Conservation (phyloP, 208 protist genomes). For the Naegleria lovaniensis region DNA sequence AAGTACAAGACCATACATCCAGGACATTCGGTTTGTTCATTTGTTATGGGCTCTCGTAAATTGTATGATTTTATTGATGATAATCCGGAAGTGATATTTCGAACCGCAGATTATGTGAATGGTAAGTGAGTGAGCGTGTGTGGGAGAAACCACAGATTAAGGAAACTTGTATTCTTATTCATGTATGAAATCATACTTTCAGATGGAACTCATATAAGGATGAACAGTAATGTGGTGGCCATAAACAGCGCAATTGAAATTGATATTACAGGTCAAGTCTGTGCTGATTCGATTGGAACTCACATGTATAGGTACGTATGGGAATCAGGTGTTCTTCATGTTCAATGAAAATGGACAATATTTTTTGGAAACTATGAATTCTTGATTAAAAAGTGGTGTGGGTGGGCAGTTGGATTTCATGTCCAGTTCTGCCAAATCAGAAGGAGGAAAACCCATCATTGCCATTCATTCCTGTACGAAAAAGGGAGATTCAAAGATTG, state of each 20-base stretch:
- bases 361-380: too few relatives aligned
- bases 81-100: constrained; percentile 44
- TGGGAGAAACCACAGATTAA: neutral
- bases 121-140: neutral
- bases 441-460: constrained; percentile 31
- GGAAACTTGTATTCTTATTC: neutral
- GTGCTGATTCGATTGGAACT: constrained; percentile 44
- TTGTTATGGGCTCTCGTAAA: constrained; percentile 39
- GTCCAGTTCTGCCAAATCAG: constrained; percentile 30
- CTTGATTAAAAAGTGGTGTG: constrained; percentile 46
- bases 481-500: constrained; percentile 41
- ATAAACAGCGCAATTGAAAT: constrained; percentile 50
- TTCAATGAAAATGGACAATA: too few relatives aligned
- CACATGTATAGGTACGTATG: neutral
- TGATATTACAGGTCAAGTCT: constrained; percentile 53
- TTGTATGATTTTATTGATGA: constrained; percentile 55
- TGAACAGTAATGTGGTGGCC: constrained; percentile 45
- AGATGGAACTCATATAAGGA: neutral
- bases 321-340: too few relatives aligned
- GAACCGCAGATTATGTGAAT: constrained; percentile 3
- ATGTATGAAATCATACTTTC: too few relatives aligned
- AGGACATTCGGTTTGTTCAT: constrained; percentile 35
- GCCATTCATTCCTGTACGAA: constrained; percentile 21
- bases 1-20: constrained; percentile 38
- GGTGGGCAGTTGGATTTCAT: constrained; percentile 45